Percentiles rank a stretch among this genome's conserved stretches.
Evolutionary conservation across 768 basidiomycete genomes (phyloP).

Genomic region (Calvatia gigantea): DNA sequence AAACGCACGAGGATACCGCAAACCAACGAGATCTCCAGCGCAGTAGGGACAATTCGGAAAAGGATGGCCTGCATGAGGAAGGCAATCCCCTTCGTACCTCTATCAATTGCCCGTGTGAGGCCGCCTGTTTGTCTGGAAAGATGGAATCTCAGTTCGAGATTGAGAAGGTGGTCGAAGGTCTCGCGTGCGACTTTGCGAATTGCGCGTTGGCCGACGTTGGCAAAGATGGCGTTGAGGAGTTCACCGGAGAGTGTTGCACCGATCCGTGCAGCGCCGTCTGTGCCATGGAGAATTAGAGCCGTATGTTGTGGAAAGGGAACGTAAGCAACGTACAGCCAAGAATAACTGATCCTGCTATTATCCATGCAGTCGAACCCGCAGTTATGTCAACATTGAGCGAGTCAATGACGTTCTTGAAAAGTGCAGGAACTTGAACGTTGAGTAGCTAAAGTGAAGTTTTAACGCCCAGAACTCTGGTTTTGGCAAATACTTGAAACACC

Average conservation of each 20-base stretch:
- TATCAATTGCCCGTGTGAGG: constrained; percentile 92
- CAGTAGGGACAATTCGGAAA: constrained; percentile 94
- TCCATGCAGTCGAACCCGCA: constrained; percentile 76
- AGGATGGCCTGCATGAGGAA: constrained; percentile 92
- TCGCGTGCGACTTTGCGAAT: constrained; percentile 94
- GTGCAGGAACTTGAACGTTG: constrained; percentile 96
- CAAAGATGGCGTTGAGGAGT: constrained; percentile 92
- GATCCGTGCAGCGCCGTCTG: constrained; percentile 90
- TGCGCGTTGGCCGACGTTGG: constrained; percentile 91
- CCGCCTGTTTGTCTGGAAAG: constrained; percentile 93
- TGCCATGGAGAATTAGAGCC: constrained; percentile 6
- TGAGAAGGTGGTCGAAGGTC: constrained; percentile 90
- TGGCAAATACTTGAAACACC: too few species aligned
- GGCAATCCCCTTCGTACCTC: constrained; percentile 98
- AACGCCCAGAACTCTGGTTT: constrained; percentile 14
- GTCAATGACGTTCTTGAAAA: constrained; percentile 93
- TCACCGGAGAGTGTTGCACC: constrained; percentile 90
- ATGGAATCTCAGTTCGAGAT: constrained; percentile 91
- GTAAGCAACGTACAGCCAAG: constrained; percentile 77
- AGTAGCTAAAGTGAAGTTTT: constrained; percentile 66
- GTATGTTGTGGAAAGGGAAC: neutral
- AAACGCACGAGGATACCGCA: constrained; percentile 88
- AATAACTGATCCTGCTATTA: constrained; percentile 86
- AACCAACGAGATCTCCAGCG: constrained; percentile 93
- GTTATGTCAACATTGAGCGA: constrained; percentile 81